A percentile compares a stretch with the other conserved stretches of the same genome.
phyloP scores from a whole-genome alignment of 192 early-diverging fungal genomes.

The Endogone sp. region DNA sequence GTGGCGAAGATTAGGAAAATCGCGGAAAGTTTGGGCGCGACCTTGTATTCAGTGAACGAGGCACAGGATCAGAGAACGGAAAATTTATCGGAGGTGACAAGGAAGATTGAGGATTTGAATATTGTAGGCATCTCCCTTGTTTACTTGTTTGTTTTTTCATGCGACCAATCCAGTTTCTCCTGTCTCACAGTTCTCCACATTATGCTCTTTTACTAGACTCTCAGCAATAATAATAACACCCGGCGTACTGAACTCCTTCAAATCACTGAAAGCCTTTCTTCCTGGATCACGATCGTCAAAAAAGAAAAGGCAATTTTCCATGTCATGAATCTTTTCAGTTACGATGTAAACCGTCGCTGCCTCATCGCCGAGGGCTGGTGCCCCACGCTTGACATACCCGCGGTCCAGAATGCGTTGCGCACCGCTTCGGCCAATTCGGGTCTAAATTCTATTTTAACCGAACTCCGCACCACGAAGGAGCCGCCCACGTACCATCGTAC shows the following conservation, averaged over 20 bases:
- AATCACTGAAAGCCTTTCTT: conserved; percentile 80
- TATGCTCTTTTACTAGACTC: conserved; percentile 43
- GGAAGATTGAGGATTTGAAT: conserved; percentile 85
- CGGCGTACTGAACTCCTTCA: conserved; percentile 80
- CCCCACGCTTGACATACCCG: conserved; percentile 78
- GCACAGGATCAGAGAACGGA: conserved; percentile 82
- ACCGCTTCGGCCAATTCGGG: conserved; percentile 83
- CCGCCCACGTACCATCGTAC: conserved; percentile 94
- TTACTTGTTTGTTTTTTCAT: neutral
- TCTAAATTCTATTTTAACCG: conserved; percentile 84
- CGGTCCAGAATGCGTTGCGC: conserved; percentile 80
- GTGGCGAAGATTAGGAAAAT: conserved; percentile 91
- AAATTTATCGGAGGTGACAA: conserved; percentile 72
- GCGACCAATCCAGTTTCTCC: neutral
- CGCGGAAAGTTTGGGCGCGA: conserved; percentile 92
- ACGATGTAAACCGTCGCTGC: conserved; percentile 89
- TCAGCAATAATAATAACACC: conserved; percentile 82
- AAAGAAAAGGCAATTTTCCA: conserved; percentile 99
- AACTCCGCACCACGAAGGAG: conserved; percentile 77
- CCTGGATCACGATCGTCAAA: conserved; percentile 87
- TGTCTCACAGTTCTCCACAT: neutral
- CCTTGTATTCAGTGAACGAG: conserved; percentile 86
- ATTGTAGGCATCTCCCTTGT: conserved; percentile 28
- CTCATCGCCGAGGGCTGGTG: conserved; percentile 99
- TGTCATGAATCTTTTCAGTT: conserved; percentile 94